phyloP scores from a whole-genome alignment of 257 asterid species.

The Coffea eugenioides region DNA sequence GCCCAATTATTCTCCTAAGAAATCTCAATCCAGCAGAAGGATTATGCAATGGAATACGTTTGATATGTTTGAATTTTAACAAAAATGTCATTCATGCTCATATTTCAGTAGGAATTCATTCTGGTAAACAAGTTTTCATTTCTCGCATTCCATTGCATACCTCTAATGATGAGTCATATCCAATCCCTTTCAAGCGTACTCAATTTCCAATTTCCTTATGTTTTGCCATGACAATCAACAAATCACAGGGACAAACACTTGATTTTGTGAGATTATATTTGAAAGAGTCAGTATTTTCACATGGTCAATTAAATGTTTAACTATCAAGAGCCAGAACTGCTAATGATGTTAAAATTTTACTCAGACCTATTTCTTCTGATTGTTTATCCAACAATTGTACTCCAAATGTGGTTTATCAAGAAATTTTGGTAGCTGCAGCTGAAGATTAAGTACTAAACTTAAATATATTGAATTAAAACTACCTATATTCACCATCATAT shows the following conservation, averaged over 20 bases:
- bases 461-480: too few species aligned
- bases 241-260: background rate
- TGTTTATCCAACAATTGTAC: too few species aligned
- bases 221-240: background rate
- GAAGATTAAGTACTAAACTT: too few species aligned
- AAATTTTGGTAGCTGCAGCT: too few species aligned
- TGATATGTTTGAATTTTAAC: too few species aligned
- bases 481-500: too few species aligned
- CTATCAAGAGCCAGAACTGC: background rate
- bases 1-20: background rate
- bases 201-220: background rate
- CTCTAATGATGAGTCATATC: background rate
- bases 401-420: too few species aligned
- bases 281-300: background rate
- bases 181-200: background rate
- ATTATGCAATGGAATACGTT: background rate
- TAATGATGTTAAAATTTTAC: background rate
- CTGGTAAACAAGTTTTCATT: background rate
- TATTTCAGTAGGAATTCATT: background rate
- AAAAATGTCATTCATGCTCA: background rate
- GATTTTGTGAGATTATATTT: background rate
- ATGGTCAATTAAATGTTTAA: background rate
- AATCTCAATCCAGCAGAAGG: background rate
- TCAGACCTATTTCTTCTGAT: too few species aligned
- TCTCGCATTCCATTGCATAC: background rate